These are phyloP conservation scores for Bruguiera gymnorhiza DNA, from an alignment of 345 rosid species.

Conservation along the genomic window DNA sequence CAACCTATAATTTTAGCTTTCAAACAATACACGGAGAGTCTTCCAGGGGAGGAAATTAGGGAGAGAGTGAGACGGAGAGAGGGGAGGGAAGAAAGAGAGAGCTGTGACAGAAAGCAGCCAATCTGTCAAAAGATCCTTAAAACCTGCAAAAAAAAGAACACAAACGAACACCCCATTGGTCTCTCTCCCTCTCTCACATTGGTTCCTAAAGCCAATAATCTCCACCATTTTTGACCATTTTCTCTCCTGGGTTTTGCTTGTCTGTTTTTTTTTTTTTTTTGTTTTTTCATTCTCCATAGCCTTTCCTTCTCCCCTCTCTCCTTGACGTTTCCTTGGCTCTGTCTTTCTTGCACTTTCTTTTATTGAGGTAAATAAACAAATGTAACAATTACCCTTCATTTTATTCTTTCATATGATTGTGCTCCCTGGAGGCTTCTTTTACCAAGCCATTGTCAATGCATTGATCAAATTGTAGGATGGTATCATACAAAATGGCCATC, in stretches of 20 bases:
- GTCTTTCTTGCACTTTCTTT: not conserved
- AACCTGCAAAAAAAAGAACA: not conserved
- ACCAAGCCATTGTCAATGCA: no score
- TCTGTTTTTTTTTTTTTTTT: not conserved
- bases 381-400: not conserved
- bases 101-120: not conserved
- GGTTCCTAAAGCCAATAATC: not conserved
- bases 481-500: no score
- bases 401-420: not conserved
- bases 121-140: not conserved
- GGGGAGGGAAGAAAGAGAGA: not conserved
- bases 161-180: slow-evolving; percentile 3
- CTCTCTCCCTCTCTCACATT: slow-evolving; percentile 8
- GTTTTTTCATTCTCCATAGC: not conserved
- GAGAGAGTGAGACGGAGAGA: not conserved
- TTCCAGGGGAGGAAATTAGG: not conserved
- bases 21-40: not conserved
- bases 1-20: not conserved
- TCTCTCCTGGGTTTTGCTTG: not conserved
- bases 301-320: not conserved
- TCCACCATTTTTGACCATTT: not conserved
- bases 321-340: not conserved
- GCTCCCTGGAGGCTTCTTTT: no score
- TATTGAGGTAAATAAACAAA: not conserved
- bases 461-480: no score